Evolutionary conservation across 768 basidiomycete genomes (phyloP).

Genomic region (Suillus ampliporus): DNA sequence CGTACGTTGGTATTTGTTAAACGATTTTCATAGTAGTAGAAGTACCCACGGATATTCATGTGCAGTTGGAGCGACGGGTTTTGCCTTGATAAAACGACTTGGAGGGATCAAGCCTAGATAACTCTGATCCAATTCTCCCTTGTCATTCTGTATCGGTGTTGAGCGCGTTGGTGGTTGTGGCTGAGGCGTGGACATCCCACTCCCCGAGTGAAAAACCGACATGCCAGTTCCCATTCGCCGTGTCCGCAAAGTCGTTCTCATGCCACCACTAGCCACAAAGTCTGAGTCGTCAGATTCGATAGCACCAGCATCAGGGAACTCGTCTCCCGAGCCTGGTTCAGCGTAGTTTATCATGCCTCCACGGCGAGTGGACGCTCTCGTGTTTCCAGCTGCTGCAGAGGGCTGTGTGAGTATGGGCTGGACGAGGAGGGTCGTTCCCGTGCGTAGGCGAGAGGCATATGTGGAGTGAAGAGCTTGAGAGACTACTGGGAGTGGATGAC

Average conservation of each 20-base stretch:
- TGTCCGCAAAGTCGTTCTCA: slow-evolving; percentile 58
- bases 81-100: slow-evolving; percentile 71
- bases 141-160: slow-evolving; percentile 37
- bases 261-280: slow-evolving; percentile 70
- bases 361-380: slow-evolving; percentile 58
- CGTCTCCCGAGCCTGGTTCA: slow-evolving; percentile 84
- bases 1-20: not conserved
- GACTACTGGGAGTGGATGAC: slow-evolving; percentile 60
- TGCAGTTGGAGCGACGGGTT: slow-evolving; percentile 58
- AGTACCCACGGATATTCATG: slow-evolving; percentile 79
- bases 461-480: slow-evolving; percentile 80
- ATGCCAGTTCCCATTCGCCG: slow-evolving; percentile 53
- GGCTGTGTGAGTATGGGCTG: slow-evolving; percentile 73
- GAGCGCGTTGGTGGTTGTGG: slow-evolving; percentile 29
- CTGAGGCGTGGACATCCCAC: slow-evolving; percentile 46
- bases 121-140: slow-evolving; percentile 79
- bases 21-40: slow-evolving; percentile 13
- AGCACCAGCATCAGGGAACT: slow-evolving; percentile 80
- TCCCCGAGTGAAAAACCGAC: slow-evolving; percentile 59
- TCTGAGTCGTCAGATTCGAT: slow-evolving; percentile 87
- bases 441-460: slow-evolving; percentile 89
- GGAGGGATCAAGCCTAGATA: slow-evolving; percentile 91
- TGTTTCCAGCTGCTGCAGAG: slow-evolving; percentile 39
- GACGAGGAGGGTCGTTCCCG: slow-evolving; percentile 87
- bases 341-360: slow-evolving; percentile 85